Conservation (phyloP, 768 basidiomycete species). For the Zangia roseola region DNA sequence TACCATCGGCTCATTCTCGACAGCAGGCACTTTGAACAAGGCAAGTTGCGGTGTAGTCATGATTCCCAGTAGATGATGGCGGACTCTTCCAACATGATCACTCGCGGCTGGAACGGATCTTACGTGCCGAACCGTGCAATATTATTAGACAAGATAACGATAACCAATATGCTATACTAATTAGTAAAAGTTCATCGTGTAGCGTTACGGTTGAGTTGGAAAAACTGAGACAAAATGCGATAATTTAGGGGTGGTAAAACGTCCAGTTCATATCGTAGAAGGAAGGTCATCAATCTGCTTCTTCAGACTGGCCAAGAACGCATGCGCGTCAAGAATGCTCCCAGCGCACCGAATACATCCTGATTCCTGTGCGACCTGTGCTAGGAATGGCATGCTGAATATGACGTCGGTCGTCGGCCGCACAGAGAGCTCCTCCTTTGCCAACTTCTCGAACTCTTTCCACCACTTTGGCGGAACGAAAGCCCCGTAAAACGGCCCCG, state of each 20-base stretch:
- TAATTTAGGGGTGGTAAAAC: not conserved
- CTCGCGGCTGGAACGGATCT: slow-evolving; percentile 16
- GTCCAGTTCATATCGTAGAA: slow-evolving; percentile 37
- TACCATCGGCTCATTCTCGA: slow-evolving; percentile 96
- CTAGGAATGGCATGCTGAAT: slow-evolving; percentile 60
- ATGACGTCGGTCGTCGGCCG: slow-evolving; percentile 60
- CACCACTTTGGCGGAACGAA: slow-evolving; percentile 67
- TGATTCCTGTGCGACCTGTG: slow-evolving; percentile 44
- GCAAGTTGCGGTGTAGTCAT: slow-evolving; percentile 80
- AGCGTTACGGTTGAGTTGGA: not conserved
- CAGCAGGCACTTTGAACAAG: slow-evolving; percentile 76
- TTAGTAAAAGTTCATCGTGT: too few species aligned
- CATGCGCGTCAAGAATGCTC: slow-evolving; percentile 62
- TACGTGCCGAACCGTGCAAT: not conserved
- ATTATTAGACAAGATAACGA: slow-evolving; percentile 4
- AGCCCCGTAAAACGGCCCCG: slow-evolving; percentile 45
- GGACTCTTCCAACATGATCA: too few species aligned
- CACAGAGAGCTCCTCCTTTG: slow-evolving; percentile 53
- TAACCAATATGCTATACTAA: too few species aligned
- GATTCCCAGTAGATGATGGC: slow-evolving; percentile 14
- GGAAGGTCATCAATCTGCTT: slow-evolving; percentile 53
- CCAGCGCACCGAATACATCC: slow-evolving; percentile 65
- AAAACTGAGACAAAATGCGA: not conserved
- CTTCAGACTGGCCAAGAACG: slow-evolving; percentile 54
- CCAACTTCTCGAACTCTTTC: slow-evolving; percentile 56